Base-by-base conservation (phyloP, 2,329 filamentous ascomycete species). In the Talaromyces sp. region DNA sequence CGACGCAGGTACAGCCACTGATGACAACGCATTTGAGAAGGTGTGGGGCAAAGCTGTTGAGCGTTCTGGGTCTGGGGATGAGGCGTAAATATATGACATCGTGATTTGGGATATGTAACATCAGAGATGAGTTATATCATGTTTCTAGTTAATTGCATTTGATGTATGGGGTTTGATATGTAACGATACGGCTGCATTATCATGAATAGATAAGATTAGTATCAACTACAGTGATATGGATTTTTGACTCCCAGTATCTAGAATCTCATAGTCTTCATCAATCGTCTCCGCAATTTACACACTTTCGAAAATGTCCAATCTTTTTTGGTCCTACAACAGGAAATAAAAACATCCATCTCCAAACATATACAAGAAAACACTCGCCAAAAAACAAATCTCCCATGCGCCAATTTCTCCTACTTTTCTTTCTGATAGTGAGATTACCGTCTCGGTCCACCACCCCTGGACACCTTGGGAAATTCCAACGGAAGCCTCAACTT, bases 401-500 rank as follows among this genome's bases (percentile, higher is more conserved):
- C 3, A 15, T 53, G 4, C 49, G 38, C 38, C 38, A 40, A 40
- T 22, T 47, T 25, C 3, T 49, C 45, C 10, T 49, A 1, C 45
- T 45, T 22, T n/a, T 22, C 17, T 10, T 54, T 54, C 36, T 22
- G 27, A 34, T 19, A 11, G 19, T 4, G 6, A n/a, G 43, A 13
- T 27, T 62, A 66, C 22, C 64, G 60, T 38, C 64, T 58, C 34
- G 58, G 31, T 68, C 71, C 71, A 67, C 72, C 72, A 56, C 73
- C 73, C 65, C 70, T 68, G 27, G 72, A 67, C 74, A 79, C 75
- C 80, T 90, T 93, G 1, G 94, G 95, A 75, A 97, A 97, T 66
- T 89, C 85, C 56, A 97, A 80, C 2, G 95, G 95, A 68, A 97
- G 77, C 71, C 85, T 86, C 72, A 98, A 80, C 70, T 88, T 88